These are phyloP conservation scores for Eragrostis tef DNA, from an alignment of 202 grass and related monocot genomes.

Conservation along the genomic window DNA sequence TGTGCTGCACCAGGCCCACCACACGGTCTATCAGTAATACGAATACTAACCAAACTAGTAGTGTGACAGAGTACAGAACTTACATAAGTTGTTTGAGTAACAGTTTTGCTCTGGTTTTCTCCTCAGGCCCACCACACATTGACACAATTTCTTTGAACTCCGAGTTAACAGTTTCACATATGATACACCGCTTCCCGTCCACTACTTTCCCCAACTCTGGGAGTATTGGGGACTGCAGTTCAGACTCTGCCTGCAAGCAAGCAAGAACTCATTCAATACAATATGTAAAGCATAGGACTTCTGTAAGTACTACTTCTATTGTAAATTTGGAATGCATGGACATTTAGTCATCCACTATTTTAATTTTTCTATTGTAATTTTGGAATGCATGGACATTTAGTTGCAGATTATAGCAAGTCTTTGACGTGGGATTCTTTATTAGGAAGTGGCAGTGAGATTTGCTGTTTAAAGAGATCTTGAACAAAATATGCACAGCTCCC, in stretches of 20 bases:
- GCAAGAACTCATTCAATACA: constrained; percentile 25
- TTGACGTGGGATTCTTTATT: neutral
- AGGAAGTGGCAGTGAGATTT: neutral
- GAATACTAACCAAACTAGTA: constrained; percentile 1
- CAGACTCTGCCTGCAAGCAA: constrained; percentile 62
- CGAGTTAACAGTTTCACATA: constrained; percentile 60
- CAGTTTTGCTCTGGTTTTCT: constrained; percentile 66
- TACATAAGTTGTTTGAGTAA: constrained; percentile 73
- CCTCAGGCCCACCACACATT: constrained; percentile 70
- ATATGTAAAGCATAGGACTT: neutral
- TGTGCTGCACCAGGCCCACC: neutral
- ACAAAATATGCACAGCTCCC: neutral
- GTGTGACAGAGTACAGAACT: constrained; percentile 41
- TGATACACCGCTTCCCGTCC: constrained; percentile 68
- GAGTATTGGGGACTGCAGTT: constrained; percentile 71
- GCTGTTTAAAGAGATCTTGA: neutral
- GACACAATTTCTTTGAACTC: constrained; percentile 85
- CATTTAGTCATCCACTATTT: neutral
- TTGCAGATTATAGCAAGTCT: neutral
- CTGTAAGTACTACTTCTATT: constrained; percentile 12
- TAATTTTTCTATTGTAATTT: constrained; percentile 14
- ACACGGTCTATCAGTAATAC: neutral
- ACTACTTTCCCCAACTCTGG: constrained; percentile 59
- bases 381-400: constrained; percentile 15
- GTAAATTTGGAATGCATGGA: constrained; percentile 18